Evolutionary conservation across 805 yeast species (phyloP), one percentile per base, ranked within the genome.

Genomic region (Ogataea polymorpha): DNA sequence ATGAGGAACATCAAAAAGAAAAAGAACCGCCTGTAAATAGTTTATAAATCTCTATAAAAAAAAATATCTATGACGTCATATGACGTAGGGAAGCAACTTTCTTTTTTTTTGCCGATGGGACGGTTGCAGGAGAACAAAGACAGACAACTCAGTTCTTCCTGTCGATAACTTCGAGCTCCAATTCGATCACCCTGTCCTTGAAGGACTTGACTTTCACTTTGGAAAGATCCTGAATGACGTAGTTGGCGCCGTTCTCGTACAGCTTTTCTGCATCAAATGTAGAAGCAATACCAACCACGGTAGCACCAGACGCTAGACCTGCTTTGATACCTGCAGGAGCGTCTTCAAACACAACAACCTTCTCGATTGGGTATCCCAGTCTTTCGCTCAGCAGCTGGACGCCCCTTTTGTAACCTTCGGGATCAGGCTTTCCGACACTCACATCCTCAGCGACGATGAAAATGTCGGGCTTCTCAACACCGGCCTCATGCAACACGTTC

Each of bases 271-370:
- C 75, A 49, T 74, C 79, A 64, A 83, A 85, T 40, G 93, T 80
- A 46, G 91, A 82, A 51, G 90, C 84, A 63, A 86, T 82, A 59
- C 95, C 96, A 53, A 86, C 79, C 46, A 85, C 82, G 59, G 75
- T 72, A 61, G 93, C 88, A 45, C 90, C 95, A 18, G 93, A 90
- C 41, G 75, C 85, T 59, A 79, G 78, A 58, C 95, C 95, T 28
- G 95, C 91, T 54, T 76, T 66, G 49, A 86, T 79, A 59, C 96
- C 95, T 36, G 93, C 90, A 44, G 89, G 91, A 33, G 95, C 95
- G 61, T 86, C 96, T 68, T 86, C 96, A 58, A 86, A 86, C 37
- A 83, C 89, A 31, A 86, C 80, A 41, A 67, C 71, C 54, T 68
- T 67, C 39, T 51, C 45, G 23, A 60, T 42, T 9, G 39, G 39